phyloP scores from a whole-genome alignment of 768 basidiomycete species.

The Pseudohyphozyma bogoriensis region DNA sequence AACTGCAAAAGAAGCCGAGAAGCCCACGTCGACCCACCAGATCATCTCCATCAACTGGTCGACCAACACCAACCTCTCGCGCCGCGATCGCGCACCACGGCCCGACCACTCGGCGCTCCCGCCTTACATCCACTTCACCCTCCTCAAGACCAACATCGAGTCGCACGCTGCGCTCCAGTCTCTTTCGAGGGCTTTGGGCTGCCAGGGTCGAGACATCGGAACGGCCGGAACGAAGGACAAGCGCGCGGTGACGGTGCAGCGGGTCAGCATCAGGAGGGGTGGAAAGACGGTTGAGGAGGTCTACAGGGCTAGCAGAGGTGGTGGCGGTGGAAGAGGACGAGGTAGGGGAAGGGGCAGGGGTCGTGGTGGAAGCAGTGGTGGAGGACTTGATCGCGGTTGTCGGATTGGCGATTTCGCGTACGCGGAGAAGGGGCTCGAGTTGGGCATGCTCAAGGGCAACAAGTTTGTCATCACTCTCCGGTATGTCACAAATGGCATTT shows the following conservation, averaged over 20 bases:
- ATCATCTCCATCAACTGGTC: too few species aligned
- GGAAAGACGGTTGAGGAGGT: constrained; percentile 64
- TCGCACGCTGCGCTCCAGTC: constrained; percentile 85
- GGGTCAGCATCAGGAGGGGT: constrained; percentile 69
- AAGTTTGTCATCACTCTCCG: constrained; percentile 87
- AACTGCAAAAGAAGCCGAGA: too few species aligned
- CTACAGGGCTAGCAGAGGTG: constrained; percentile 49
- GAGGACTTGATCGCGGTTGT: constrained; percentile 36
- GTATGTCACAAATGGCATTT: constrained; percentile 43
- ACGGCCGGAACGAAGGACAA: constrained; percentile 98
- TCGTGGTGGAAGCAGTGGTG: constrained; percentile 1
- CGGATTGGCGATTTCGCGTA: constrained; percentile 82
- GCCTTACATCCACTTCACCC: constrained; percentile 87
- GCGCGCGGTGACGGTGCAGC: constrained; percentile 88
- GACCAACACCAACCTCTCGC: not conserved
- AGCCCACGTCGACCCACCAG: too few species aligned
- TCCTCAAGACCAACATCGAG: constrained; percentile 96
- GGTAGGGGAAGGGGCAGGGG: constrained; percentile 22
- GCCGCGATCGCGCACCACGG: too few species aligned
- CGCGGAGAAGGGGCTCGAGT: constrained; percentile 65
- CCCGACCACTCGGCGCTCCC: constrained; percentile 33
- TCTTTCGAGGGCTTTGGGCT: constrained; percentile 63
- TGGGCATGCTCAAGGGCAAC: constrained; percentile 96
- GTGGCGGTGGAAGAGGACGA: constrained; percentile 39
- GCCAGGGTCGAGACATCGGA: constrained; percentile 63